phyloP scores from a whole-genome alignment of 2,329 filamentous ascomycete genomes.

The Pestalotiopsis sp. region DNA sequence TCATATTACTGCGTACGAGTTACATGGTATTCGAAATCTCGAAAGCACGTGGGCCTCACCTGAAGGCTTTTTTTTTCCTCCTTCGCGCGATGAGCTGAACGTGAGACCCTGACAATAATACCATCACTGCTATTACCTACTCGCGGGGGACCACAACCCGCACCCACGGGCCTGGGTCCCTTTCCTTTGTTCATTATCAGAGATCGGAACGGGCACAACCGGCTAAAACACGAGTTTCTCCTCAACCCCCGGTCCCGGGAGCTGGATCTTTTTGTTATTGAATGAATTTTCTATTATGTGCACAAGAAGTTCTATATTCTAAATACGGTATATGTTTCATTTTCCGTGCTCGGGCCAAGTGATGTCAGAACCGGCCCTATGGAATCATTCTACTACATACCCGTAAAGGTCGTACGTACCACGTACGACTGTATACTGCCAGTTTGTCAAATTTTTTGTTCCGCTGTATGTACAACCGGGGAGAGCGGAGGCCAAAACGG shows the following conservation, averaged over 20 bases:
- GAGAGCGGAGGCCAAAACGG: no score
- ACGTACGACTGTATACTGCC: neutral
- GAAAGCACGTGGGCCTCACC: no score
- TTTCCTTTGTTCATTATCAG: neutral
- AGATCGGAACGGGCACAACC: neutral
- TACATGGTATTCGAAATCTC: no score
- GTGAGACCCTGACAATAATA: no score
- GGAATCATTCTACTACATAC: no score
- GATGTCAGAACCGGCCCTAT: neutral
- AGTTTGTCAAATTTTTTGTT: neutral
- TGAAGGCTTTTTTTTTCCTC: no score
- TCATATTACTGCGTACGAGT: no score
- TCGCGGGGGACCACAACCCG: neutral
- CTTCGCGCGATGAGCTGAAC: no score
- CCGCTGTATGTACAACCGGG: no score
- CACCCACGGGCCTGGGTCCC: neutral
- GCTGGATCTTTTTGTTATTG: neutral
- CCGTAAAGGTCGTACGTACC: neutral
- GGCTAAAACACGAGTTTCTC: neutral
- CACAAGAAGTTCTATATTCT: neutral
- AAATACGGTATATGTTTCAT: neutral
- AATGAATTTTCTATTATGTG: neutral
- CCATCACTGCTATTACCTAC: neutral
- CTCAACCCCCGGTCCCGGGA: neutral
- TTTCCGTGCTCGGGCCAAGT: neutral